Conservation (phyloP, 345 rosid genomes). For the Salix viminalis region DNA sequence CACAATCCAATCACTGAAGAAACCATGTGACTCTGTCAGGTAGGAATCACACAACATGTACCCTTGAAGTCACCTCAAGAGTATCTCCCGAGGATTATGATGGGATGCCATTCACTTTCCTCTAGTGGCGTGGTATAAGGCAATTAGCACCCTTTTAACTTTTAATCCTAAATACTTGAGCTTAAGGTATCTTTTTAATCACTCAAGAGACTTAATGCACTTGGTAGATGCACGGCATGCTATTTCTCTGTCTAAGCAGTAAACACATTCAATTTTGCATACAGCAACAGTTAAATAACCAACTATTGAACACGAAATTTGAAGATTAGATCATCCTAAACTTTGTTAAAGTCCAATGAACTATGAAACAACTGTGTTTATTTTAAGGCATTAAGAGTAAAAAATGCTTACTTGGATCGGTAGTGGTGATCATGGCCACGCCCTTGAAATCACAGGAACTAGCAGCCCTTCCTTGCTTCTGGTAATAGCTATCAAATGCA, state of each 20-base stretch:
- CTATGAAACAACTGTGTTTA: neutral
- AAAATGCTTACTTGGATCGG: conserved; percentile 81
- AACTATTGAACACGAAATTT: neutral
- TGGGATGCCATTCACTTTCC: conserved; percentile 5
- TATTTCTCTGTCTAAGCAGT: neutral
- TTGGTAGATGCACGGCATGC: neutral
- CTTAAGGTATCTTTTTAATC: neutral
- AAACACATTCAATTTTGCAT: neutral
- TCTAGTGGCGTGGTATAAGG: neutral
- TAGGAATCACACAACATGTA: conserved; percentile 16
- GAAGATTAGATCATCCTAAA: conserved; percentile 3
- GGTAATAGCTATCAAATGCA: conserved; percentile 97
- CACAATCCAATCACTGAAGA: conserved; percentile 20
- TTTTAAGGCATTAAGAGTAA: neutral
- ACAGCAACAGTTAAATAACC: neutral
- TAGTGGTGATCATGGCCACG: conserved; percentile 87
- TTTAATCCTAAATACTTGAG: neutral
- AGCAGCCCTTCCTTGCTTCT: conserved; percentile 63
- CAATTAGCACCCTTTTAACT: neutral
- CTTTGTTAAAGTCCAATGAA: neutral
- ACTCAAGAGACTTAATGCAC: conserved; percentile 7
- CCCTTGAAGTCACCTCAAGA: conserved; percentile 15
- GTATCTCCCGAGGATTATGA: conserved; percentile 11
- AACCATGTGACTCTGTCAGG: conserved; percentile 37
- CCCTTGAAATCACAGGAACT: conserved; percentile 98